Base-by-base conservation (phyloP, 805 yeast species). In the Yamadazyma kitorensis region DNA sequence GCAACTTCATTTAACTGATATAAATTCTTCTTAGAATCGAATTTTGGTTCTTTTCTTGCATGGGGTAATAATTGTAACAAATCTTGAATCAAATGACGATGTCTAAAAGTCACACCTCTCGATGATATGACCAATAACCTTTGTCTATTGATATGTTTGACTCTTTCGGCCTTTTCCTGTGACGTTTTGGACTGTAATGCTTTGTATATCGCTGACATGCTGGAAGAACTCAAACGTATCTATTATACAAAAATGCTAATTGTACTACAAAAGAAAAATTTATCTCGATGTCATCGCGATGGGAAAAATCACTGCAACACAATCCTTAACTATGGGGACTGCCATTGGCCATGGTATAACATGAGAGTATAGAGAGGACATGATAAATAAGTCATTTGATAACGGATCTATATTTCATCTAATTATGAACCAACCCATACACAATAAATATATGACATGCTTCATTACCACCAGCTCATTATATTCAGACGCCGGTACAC, bases 21-120 rank as follows among this genome's bases (percentile, higher is more conserved):
- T 44, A 91, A 72, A 59, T 86, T 86, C 57, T 89, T 86, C 64
- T 93, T 93, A 39, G 89, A 82, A 62, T 93, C 98, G 52, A 91
- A 74, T 59, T 93, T 93, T 41, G 97, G 95, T 64, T 93, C 98
- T 56, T 89, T 91, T 59, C 96, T 80, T 26, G 95, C 82, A 57
- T 93, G 98, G 37, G 98, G 98, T 57, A 93, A 65, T 57, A 93
- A 68, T 15, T 78, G 63, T 46, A 78, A 67, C 43, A 93, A 66
- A 64, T 93, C 98, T 47, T 76, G 74, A 44, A 93, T 86, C 52
- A 93, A 67, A 63, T 93, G 98, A 55, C 98, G 88, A 57, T 93
- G 98, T 68, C 98, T 82, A 57, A 70, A 87, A 18, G 96, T 88
- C 37, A 91, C 85, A 47, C 98, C 98, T 59, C 98, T 78, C 25